Percentiles rank a stretch among this genome's conserved stretches.
These are phyloP conservation scores for Cantharellus anzutake DNA, from an alignment of 768 basidiomycete species.

Conservation along the genomic window DNA sequence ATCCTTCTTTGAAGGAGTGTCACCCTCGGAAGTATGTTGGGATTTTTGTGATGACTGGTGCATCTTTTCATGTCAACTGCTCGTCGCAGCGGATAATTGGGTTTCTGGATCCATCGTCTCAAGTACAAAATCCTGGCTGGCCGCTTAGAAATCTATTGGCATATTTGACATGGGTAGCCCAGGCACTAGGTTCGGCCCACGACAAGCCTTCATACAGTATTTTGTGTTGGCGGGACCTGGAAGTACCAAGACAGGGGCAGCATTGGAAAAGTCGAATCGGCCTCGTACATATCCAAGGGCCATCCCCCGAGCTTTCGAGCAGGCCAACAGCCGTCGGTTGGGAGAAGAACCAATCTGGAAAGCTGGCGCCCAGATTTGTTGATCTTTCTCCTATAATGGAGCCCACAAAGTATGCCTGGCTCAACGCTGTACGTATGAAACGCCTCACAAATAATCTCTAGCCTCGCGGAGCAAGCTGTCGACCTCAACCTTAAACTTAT, in stretches of 20 bases:
- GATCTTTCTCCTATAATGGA: conserved; percentile 97
- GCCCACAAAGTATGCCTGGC: conserved; percentile 38
- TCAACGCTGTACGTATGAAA: background rate
- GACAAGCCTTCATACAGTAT: conserved; percentile 9
- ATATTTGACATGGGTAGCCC: conserved; percentile 49
- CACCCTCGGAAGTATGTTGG: conserved; percentile 24
- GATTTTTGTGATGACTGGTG: background rate
- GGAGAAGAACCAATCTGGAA: conserved; percentile 84
- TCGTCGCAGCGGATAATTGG: conserved; percentile 29
- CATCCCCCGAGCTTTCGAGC: background rate
- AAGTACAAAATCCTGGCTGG: conserved; percentile 65
- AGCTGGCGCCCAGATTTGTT: conserved; percentile 69
- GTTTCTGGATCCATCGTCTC: conserved; percentile 75
- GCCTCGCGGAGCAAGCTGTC: conserved; percentile 91
- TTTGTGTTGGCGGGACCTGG: conserved; percentile 60
- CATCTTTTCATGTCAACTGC: background rate
- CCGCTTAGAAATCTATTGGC: conserved; percentile 82
- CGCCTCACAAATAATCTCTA: conserved; percentile 14
- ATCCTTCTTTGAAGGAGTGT: conserved; percentile 33
- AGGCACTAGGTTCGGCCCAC: conserved; percentile 15
- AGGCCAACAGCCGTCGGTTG: conserved; percentile 70
- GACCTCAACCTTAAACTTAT: conserved; percentile 94
- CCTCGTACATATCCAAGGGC: conserved; percentile 6
- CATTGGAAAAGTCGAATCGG: conserved; percentile 46
- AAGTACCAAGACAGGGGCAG: conserved; percentile 22